Evolutionary conservation across 495 filamentous ascomycete genomes (phyloP).

Genomic region (Xylaria castorea): DNA sequence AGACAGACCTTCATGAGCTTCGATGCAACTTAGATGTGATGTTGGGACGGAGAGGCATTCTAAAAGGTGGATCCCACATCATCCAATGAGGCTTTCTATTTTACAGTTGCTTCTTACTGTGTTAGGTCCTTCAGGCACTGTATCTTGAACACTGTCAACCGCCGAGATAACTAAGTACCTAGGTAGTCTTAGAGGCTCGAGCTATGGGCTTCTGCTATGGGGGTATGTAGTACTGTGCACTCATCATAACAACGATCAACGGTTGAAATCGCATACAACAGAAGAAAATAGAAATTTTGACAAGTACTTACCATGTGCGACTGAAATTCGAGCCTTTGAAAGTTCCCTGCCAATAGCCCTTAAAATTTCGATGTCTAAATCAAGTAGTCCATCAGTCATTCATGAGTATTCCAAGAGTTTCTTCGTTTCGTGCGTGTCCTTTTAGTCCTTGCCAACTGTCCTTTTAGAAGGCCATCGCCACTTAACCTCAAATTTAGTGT

Average conservation of each 20-base stretch:
- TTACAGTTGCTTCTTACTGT: conserved; percentile 30
- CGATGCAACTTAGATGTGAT: conserved; percentile 14
- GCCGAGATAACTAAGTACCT: too few relatives aligned
- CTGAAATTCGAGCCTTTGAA: background rate
- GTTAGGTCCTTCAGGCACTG: background rate
- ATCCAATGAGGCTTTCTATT: conserved; percentile 31
- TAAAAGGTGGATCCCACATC: conserved; percentile 25
- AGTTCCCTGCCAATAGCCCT: background rate
- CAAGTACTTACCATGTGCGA: background rate
- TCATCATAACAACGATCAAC: conserved; percentile 25
- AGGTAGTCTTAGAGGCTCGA: too few relatives aligned
- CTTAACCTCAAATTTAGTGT: conserved; percentile 27
- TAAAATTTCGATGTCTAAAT: background rate
- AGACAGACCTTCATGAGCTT: conserved; percentile 28
- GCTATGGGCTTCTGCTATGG: too few relatives aligned
- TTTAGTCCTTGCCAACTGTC: conserved; percentile 43
- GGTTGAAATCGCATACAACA: background rate
- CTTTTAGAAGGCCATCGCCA: conserved; percentile 37
- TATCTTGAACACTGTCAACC: background rate
- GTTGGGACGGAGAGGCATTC: conserved; percentile 32
- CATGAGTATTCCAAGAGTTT: conserved; percentile 18
- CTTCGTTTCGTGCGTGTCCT: conserved; percentile 32
- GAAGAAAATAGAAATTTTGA: background rate
- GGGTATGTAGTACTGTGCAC: background rate
- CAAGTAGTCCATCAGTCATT: background rate